Conservation (phyloP, 2,329 filamentous ascomycete species). For the Nannizziopsis arthrosporioides region DNA sequence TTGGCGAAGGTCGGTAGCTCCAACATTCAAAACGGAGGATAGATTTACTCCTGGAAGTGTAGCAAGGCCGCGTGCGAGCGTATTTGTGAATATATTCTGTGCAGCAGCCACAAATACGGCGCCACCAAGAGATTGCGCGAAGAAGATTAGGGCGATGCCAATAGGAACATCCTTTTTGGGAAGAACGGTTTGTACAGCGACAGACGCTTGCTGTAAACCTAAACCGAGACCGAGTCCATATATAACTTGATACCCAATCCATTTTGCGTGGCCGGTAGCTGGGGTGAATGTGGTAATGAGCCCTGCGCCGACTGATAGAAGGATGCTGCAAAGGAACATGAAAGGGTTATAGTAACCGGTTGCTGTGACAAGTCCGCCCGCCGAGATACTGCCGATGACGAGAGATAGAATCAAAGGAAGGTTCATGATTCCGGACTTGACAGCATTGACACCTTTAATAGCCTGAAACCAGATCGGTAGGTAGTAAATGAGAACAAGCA, state of each 20-base stretch:
- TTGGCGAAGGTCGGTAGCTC: conserved; percentile 49
- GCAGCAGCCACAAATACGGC: conserved; percentile 29
- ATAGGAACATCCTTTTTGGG: conserved; percentile 24
- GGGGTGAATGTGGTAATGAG: conserved; percentile 28
- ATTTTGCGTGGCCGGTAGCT: conserved; percentile 23
- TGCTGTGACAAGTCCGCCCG: conserved; percentile 23
- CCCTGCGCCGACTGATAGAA: conserved; percentile 27
- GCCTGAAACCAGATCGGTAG: conserved; percentile 34
- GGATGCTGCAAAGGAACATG: conserved; percentile 24
- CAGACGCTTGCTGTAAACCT: conserved; percentile 28
- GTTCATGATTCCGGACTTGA: conserved; percentile 25
- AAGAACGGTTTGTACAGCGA: conserved; percentile 28
- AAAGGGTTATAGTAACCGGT: conserved; percentile 33
- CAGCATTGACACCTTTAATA: conserved; percentile 30
- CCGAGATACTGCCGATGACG: conserved; percentile 24
- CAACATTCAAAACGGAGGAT: conserved; percentile 33
- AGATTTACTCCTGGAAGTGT: conserved; percentile 32
- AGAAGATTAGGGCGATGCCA: conserved; percentile 28
- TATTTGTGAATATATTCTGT: conserved; percentile 32
- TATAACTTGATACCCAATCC: conserved; percentile 33
- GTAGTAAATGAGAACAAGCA: conserved; percentile 12
- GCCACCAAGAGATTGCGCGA: conserved; percentile 29
- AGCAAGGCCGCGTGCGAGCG: conserved; percentile 22
- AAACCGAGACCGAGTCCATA: conserved; percentile 28
- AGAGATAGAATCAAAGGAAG: conserved; percentile 26